These are phyloP conservation scores for Aquanectria penicillioides DNA, from an alignment of 2,329 filamentous ascomycete species.

Conservation along the genomic window DNA sequence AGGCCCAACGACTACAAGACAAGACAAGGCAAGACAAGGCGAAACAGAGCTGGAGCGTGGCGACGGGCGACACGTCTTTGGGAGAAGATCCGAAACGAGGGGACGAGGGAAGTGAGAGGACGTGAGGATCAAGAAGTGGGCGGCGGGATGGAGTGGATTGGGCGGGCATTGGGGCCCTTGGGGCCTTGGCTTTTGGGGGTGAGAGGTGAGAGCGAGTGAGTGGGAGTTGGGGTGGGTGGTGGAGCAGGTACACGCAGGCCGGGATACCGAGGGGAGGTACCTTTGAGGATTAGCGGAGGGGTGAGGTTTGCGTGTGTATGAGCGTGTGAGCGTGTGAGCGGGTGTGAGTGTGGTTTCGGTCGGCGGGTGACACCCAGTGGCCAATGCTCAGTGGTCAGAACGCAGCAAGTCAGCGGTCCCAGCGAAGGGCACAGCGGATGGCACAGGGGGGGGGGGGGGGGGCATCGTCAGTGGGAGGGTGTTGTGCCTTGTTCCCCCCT, in stretches of 20 bases:
- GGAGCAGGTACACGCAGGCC: constrained; percentile 2
- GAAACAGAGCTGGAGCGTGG: constrained; percentile 29
- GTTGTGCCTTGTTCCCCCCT: no score
- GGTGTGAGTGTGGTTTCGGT: no score
- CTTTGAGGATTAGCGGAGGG: constrained; percentile 9
- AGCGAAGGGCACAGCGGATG: no score
- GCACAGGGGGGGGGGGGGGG: no score
- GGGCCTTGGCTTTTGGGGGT: background rate
- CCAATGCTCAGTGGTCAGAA: no score
- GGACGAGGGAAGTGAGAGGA: constrained; percentile 20
- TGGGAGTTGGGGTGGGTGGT: background rate
- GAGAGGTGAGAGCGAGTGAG: constrained; percentile 13
- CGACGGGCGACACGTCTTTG: constrained; percentile 39
- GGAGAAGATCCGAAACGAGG: constrained; percentile 34
- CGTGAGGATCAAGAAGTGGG: constrained; percentile 15
- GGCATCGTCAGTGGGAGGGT: no score
- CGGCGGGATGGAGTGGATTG: constrained; percentile 2
- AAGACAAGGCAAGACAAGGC: constrained; percentile 21
- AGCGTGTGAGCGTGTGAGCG: no score
- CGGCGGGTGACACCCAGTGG: no score
- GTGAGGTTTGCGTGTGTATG: background rate
- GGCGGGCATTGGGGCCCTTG: background rate
- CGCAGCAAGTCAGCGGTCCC: no score
- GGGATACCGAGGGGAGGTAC: constrained; percentile 4
- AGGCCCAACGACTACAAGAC: constrained; percentile 5